Conservation (phyloP, 2,329 filamentous ascomycete species). For the Plectosphaerella plurivora region DNA sequence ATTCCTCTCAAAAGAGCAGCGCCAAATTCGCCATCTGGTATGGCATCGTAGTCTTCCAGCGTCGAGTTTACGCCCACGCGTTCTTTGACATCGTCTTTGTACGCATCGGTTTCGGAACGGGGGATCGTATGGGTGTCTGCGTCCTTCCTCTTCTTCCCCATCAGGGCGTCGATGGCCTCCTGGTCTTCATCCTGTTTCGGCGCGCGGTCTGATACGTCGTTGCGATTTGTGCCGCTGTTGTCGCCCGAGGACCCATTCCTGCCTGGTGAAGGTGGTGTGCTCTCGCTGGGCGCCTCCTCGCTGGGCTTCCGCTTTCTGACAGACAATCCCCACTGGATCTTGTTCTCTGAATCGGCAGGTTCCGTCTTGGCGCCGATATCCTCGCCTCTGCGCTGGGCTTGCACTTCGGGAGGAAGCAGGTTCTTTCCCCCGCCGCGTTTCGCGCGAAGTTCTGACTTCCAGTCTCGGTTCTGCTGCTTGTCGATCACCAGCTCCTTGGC, state of each 20-base stretch:
- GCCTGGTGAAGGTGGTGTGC: not conserved
- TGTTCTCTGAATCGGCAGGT: constrained; percentile 42
- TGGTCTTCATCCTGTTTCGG: constrained; percentile 26
- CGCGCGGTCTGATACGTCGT: not conserved
- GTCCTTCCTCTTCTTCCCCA: constrained; percentile 41
- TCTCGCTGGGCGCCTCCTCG: constrained; percentile 42
- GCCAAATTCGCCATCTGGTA: constrained; percentile 93
- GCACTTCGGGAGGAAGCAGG: constrained; percentile 51
- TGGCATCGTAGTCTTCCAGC: constrained; percentile 78
- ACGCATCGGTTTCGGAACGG: constrained; percentile 62
- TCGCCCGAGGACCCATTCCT: constrained; percentile 1
- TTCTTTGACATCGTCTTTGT: constrained; percentile 59
- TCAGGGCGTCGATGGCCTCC: constrained; percentile 62
- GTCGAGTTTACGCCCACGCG: constrained; percentile 71
- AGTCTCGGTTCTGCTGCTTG: constrained; percentile 55
- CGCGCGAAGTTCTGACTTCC: constrained; percentile 51
- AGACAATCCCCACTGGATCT: constrained; percentile 52
- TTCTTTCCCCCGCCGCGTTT: constrained; percentile 45
- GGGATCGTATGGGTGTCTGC: constrained; percentile 20
- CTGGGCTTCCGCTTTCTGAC: constrained; percentile 45
- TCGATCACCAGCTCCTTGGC: constrained; percentile 50
- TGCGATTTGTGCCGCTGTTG: constrained; percentile 10
- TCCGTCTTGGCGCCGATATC: constrained; percentile 21
- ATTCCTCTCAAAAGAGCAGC: constrained; percentile 86
- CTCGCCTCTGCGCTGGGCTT: constrained; percentile 36